Evolutionary conservation across 805 yeast genomes (phyloP).

Genomic region (Hermanozyma aechmeae): DNA sequence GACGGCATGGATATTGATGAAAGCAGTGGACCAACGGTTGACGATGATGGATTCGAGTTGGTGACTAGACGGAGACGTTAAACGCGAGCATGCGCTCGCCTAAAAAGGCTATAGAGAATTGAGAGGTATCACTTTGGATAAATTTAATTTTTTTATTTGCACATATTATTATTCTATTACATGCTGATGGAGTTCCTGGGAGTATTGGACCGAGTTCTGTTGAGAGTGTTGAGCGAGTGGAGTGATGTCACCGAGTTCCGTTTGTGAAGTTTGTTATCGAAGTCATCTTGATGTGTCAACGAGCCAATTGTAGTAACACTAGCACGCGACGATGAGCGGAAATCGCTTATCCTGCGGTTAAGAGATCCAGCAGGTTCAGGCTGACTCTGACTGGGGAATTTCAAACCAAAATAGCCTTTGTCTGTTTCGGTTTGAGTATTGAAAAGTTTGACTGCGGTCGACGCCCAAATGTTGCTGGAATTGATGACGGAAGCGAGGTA

Average conservation of each 20-base stretch:
- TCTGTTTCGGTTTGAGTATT: slow-evolving; percentile 19
- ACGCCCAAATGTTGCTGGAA: slow-evolving; percentile 42
- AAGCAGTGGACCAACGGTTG: slow-evolving; percentile 55
- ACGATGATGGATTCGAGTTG: slow-evolving; percentile 90
- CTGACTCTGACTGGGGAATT: slow-evolving; percentile 1
- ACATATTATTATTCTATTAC: neutral
- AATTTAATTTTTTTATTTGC: neutral
- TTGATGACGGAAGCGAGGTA: slow-evolving; percentile 21
- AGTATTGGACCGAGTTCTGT: slow-evolving; percentile 16
- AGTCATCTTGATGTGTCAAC: neutral
- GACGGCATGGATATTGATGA: slow-evolving; percentile 25
- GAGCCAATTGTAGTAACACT: too few relatives aligned
- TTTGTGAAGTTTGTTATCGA: neutral
- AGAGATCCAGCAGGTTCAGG: too few relatives aligned
- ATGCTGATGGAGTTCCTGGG: neutral
- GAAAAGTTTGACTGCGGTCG: slow-evolving; percentile 43
- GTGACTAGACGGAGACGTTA: slow-evolving; percentile 53
- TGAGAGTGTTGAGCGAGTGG: slow-evolving; percentile 31
- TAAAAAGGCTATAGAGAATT: neutral
- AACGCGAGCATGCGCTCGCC: slow-evolving; percentile 14
- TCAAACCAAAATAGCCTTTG: slow-evolving; percentile 13
- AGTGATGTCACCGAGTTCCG: slow-evolving; percentile 26
- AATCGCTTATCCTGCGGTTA: too few relatives aligned
- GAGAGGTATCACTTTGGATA: neutral
- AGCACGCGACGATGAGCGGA: too few relatives aligned